Evolutionary conservation across 371 early-diverging fungal species (phyloP).

Genomic region (Dinochytrium kinnereticum): DNA sequence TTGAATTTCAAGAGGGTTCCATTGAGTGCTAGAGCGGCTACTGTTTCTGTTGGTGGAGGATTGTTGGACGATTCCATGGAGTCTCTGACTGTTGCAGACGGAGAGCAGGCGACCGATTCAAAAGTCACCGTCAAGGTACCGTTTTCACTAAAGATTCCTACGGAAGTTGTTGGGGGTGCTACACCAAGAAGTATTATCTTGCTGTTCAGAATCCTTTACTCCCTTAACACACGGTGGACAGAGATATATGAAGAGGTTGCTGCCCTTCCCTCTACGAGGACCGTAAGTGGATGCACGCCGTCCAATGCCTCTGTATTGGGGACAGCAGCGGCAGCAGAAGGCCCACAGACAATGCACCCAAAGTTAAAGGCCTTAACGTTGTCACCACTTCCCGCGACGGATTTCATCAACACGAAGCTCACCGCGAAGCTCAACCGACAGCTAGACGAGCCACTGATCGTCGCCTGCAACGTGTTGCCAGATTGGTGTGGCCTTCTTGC

Average conservation of each 20-base stretch:
- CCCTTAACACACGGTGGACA: conserved; percentile 59
- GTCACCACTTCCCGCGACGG: conserved; percentile 47
- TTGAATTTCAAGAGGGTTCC: conserved; percentile 18
- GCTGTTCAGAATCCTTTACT: conserved; percentile 60
- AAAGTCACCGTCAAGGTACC: conserved; percentile 35
- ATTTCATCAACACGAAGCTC: conserved; percentile 80
- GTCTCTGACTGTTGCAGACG: neutral
- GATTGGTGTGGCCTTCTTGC: conserved; percentile 75
- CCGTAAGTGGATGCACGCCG: neutral
- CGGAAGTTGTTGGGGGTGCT: conserved; percentile 15
- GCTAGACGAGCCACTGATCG: conserved; percentile 85
- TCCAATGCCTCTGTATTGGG: conserved; percentile 19
- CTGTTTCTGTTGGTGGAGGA: conserved; percentile 7
- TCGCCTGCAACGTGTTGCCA: conserved; percentile 81
- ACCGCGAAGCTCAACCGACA: conserved; percentile 84
- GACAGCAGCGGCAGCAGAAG: conserved; percentile 41
- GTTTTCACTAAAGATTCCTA: conserved; percentile 23
- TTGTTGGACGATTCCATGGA: neutral
- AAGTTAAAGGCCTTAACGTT: conserved; percentile 10
- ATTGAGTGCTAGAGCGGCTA: neutral
- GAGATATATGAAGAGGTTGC: conserved; percentile 51
- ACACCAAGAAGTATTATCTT: conserved; percentile 47
- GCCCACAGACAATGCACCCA: neutral
- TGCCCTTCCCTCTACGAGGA: neutral
- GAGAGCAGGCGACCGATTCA: neutral